Evolutionary conservation across 31 red algal species (phyloP).

Genomic region (Endocladia muricata): DNA sequence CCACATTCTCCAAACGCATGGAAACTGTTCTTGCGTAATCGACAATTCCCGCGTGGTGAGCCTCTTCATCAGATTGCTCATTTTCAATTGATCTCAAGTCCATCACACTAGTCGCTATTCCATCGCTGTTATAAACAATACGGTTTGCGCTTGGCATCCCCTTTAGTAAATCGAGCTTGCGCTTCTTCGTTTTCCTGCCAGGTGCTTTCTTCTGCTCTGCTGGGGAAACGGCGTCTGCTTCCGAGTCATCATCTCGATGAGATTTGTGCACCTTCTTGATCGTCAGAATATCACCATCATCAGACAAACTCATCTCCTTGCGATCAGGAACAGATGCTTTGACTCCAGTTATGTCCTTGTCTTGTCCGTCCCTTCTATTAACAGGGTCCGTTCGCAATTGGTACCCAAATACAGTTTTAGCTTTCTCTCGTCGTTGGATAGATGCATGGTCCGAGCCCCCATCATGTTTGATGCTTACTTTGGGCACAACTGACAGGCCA

Average conservation of each 20-base stretch:
- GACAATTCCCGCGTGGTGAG: conserved; percentile 35
- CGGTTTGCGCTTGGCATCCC: conserved; percentile 51
- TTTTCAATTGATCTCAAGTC: conserved; percentile 31
- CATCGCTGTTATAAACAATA: conserved; percentile 56
- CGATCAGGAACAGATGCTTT: too few species aligned
- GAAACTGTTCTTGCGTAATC: conserved; percentile 58
- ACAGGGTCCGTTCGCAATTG: not conserved
- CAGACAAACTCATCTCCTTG: conserved; percentile 9
- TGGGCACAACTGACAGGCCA: conserved; percentile 69
- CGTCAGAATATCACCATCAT: not conserved
- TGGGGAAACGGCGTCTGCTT: conserved; percentile 3
- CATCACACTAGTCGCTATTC: conserved; percentile 17
- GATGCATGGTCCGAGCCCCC: not conserved
- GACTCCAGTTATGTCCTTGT: too few species aligned
- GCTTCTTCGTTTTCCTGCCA: conserved; percentile 34
- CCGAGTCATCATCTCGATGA: not conserved
- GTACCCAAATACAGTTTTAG: conserved; percentile 77
- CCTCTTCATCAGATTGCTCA: conserved; percentile 22
- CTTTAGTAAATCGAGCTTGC: conserved; percentile 58
- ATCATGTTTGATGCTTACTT: conserved; percentile 17
- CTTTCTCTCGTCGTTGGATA: conserved; percentile 1
- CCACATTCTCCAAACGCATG: conserved; percentile 22
- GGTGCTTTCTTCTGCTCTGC: not conserved
- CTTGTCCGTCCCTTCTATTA: conserved; percentile 7
- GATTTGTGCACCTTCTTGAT: conserved; percentile 11